Base-by-base conservation (phyloP, 306 rosid species). In the Cucurbita moschata region DNA sequence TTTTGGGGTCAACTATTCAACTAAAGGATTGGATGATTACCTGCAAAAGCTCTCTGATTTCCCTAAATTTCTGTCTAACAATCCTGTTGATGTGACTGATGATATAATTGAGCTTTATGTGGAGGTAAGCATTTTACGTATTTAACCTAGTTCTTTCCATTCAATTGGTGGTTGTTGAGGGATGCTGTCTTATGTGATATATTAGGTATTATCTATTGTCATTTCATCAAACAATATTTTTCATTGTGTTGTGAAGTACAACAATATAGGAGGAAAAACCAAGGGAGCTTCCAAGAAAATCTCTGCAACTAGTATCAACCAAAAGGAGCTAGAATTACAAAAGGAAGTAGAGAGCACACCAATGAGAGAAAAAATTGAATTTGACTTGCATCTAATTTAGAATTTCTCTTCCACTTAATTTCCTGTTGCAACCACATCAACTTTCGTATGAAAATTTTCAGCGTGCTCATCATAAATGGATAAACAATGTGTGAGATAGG, bases 101-200 rank as follows among this genome's bases (percentile, higher is more conserved):
- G 92, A 94, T 82, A 85, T 89, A 79, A 84, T 88, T 80, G 99
- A 94, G 88, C 96, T 87, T 78, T 94, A 94, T 82, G 87, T 94
- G 74, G 88, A 91, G 97, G 98, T 90, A 84, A 86, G 89, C 62
- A 66, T 75, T 52, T 61, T 19, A 6, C 72, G 19, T 66, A 18
- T 44, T 66, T 66, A 18, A 66, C 1, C 54, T 11, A 43, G 10
- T 42, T 66, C 53, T 38, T 18, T 40, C 14, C 14, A 10, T 23
- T 46, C 38, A 18, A 10, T 65, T 42, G 71, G 8, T 63, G 65
- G 43, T 59, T 30, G 69, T 63, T n/a, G 1, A 16, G 30, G 26
- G 69, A 63, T 63, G 47, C 14, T 38, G 14, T 63, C 49, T 5
- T 63, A 63, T 39, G 44, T 7, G 65, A 59, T 59, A 13, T 35